Evolutionary conservation across 306 rosid genomes (phyloP), one percentile per base, ranked within the genome.

Genomic region (Prinsepia uniflora): DNA sequence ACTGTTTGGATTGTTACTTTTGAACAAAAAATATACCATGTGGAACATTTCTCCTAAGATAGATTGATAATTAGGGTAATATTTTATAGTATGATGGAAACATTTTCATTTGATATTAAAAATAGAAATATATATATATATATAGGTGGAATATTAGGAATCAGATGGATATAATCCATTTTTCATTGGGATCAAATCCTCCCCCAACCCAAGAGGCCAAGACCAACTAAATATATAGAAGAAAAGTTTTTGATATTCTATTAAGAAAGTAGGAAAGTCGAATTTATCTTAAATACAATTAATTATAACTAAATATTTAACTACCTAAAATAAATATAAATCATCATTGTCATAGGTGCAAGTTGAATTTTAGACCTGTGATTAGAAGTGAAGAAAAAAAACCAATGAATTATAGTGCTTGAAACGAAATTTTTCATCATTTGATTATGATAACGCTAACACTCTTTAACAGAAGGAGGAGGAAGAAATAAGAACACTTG

Each of bases 391-490:
- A 30, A 30, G 67, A 17, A 77, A 65, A 65, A 36, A 70, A 10
- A 46, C 10, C 3, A 41, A 50, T 1, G 4, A 30, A 1, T 30
- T 30, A 30, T 30, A 30, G 36, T 30, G 36, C 36, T 30, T 3
- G 3, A 30, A 30, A 30, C 36, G 30, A 30, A 30, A 20, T 3
- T 36, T 30, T 7, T 55, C 22, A 63, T 50, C 10, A 63, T 63
- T 52, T 62, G n/a, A 20, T 15, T 17, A 81, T 56, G 75, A 74
- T 20, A 6, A 5, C 47, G 8, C 30, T n/a, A 52, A 49, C 72
- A 67, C 75, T 73, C 45, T 72, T 79, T 77, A 39, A 42, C 18
- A 63, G 56, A 59, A 76, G 74, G 67, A 74, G 56, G 74, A 86
- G 81, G 68, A 61, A 75, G 61, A 63, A 67, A 74, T 15, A 54